Evolutionary conservation across 1,139 yeast species (phyloP), one percentile per base, ranked within the genome.

Genomic region (Suhomyces chickasaworum): DNA sequence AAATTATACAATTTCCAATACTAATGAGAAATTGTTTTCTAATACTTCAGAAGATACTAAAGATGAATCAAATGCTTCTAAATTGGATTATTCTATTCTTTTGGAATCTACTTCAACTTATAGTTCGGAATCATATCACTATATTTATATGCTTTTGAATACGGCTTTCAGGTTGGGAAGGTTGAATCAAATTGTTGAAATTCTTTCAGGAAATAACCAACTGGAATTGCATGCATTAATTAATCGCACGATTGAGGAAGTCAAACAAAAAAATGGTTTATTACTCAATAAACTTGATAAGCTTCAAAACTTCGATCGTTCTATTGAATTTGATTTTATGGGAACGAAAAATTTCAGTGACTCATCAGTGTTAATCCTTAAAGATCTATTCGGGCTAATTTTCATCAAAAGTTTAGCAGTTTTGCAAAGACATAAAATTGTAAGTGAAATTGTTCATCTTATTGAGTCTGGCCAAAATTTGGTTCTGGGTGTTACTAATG

Each of bases 311-410:
- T 54, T 64, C 39, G 76, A 73, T 16, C 57, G 58, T 18, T 56
- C 57, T 7, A 50, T 53, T 18, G 48, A 58, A 3, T 48, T 60
- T 10, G 66, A 65, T 40, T 50, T 57, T 10, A 54, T 68, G 23
- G 65, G 66, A 2, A 64, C 59, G 22, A 56, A 54, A 44, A 62
- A 53, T 41, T 69, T 68, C 51, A 57, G 56, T 44, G 87, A 83
- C 50, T 65, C 79, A 20, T 71, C 84, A 12, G 81, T 86, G 1
- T 63, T 78, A 1, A 74, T 88, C 0, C 69, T 89, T 37, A 82
- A 84, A 54, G 91, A 87, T 54, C 71, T 89, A 41, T 86, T 87
- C 55, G 82, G 88, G 62, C 75, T 82, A 1, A 71, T 88, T 8
- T 89, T 86, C 56, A 70, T 81, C 22, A 84, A 82, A 59, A 66